Evolutionary conservation across 1,139 yeast species (phyloP).

Genomic region (Candida tropicalis): DNA sequence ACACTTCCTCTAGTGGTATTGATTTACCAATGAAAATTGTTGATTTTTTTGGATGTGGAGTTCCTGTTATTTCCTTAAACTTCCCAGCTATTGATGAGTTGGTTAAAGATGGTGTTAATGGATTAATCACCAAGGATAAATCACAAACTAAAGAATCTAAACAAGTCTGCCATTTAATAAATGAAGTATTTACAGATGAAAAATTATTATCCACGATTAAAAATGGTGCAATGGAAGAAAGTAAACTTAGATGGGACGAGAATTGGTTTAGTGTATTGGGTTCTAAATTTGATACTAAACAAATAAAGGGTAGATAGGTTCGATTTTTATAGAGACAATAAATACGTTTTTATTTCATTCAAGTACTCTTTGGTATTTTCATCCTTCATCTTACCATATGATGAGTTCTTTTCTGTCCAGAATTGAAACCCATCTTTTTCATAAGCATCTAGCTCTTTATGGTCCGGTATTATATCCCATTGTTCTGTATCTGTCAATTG

Average conservation of each 20-base stretch:
- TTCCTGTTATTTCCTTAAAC: constrained; percentile 81
- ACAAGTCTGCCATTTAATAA: constrained; percentile 55
- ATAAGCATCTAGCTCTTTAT: constrained; percentile 45
- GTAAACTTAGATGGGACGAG: constrained; percentile 68
- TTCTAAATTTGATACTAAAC: constrained; percentile 21
- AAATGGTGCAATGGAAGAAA: constrained; percentile 71
- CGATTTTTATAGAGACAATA: constrained; percentile 13
- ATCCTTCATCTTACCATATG: constrained; percentile 39
- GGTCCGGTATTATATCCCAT: constrained; percentile 49
- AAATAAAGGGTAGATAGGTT: background rate
- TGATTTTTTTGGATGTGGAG: constrained; percentile 94
- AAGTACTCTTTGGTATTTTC: constrained; percentile 34
- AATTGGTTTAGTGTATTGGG: constrained; percentile 59
- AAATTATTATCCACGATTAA: constrained; percentile 39
- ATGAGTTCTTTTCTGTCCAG: constrained; percentile 41
- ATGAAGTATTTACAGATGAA: constrained; percentile 46
- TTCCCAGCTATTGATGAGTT: constrained; percentile 75
- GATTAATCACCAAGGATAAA: constrained; percentile 36
- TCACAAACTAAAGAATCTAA: constrained; percentile 32
- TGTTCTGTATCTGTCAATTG: background rate
- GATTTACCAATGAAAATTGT: constrained; percentile 98
- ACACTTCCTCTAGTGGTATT: constrained; percentile 87
- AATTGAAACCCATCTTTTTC: constrained; percentile 51
- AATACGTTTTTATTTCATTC: constrained; percentile 18
- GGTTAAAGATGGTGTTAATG: constrained; percentile 51